Evolutionary conservation across 2,329 filamentous ascomycete species (phyloP), one percentile per base, ranked within the genome.

Genomic region (Sporothrix globosa): DNA sequence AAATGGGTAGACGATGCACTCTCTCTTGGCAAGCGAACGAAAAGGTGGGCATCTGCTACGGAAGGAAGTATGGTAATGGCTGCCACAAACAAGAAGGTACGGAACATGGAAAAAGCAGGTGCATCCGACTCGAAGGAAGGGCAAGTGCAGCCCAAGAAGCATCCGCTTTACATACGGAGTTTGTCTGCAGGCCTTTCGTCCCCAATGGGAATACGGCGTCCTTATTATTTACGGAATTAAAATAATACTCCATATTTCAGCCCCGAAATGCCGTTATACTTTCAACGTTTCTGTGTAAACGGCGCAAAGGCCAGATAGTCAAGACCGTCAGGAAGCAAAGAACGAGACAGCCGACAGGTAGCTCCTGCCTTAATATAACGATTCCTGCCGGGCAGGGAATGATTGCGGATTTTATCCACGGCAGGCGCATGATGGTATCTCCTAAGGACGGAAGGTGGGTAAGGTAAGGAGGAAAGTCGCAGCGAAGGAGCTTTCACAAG

Each of bases 381-480:
- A 46, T 17, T 46, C 41, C 14, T 46, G 41, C 41, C 4, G 14
- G 13, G 44, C 44, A 24, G 52, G 52, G 24, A 54, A 54, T 30
- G 52, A 30, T 27, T 34, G 21, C 46, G 58, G 58, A 44, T n/a
- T 44, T 63, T 46, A 27, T 46, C 39, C 58, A 61, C 58, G 54
- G 54, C 19, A 41, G 19, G 30, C 44, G 39, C 39, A 63, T 63
- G 34, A 19, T n/a, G 58, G 34, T 34, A 34, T 34, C 5, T 34
- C 34, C 34, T 34, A 34, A 46, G n/a, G 9, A 63, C 27, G 41
- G 44, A 9, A 65, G 46, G n/a, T 41, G 63, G 63, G 63, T 67
- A 52, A 67, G 63, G 63, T 67, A 27, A 67, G 48, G 41, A 66
- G 30, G 21, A 53, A 67, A 41, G 4, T 27, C 46, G 48, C 63